Base-by-base conservation (phyloP, 352 stramenopile species). In the Globisporangium rhizosaccharum region DNA sequence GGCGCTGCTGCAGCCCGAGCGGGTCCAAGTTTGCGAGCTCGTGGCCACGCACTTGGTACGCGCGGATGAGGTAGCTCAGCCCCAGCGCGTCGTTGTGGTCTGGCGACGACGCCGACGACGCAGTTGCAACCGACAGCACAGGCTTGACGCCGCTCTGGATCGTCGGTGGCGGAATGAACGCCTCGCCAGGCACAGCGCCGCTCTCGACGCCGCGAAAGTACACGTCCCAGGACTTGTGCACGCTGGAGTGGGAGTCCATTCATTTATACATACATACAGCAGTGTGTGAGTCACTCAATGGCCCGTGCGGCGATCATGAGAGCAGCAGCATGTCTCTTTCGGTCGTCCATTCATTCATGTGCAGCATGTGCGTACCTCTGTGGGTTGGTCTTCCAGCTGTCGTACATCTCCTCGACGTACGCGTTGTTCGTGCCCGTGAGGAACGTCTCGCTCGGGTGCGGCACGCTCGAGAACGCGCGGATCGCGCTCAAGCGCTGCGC, bases 391-490 rank as follows among this genome's bases (percentile, higher is more conserved):
- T 92, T 86, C 84, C 96, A 99, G 56, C 74, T 79, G 51, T 94
- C 80, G 68, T 98, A 98, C 97, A 99, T 99, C 62, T 97, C 82
- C 73, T 99, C 97, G 25, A 98, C 89, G 75, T 99, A 99, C 33
- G 98, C 72, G 56, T 92, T 94, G 50, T 97, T 98, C 36, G 87
- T 94, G 63, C 92, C 96, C 28, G 76, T 97, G 62, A 99, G 81
- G 70, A 99, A 99, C n/a, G 73, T 90, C 68, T 93, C 84, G 53
- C 79, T 90, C 57, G 84, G 79, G 68, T 93, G 84, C 37, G 84
- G 84, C 54, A 72, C 82, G 44, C 73, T 85, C 37, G 80, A 66
- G 49, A 89, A 87, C 26, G 73, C 71, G 49, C 82, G 78, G 59
- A 66, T 46, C 14, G 55, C 63, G 20, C 69, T 53, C 47, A 49